These are phyloP conservation scores for Strobilomyces confusus DNA, from an alignment of 768 basidiomycete species.

Conservation along the genomic window DNA sequence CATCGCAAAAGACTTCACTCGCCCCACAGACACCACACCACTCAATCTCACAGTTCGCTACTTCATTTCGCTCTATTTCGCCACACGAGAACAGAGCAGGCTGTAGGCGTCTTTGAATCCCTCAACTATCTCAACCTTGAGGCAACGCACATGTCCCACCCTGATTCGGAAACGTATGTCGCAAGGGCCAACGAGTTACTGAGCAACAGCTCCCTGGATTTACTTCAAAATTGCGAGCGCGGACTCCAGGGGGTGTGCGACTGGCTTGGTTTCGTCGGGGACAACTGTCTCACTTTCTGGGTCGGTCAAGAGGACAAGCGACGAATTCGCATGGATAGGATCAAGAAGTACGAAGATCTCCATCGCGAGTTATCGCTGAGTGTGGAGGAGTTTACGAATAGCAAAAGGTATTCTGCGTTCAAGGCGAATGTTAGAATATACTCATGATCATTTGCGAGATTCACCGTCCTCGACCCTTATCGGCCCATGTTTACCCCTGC, in stretches of 20 bases:
- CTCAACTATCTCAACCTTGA: constrained; percentile 69
- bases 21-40: constrained; percentile 18
- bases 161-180: constrained; percentile 41
- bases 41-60: constrained; percentile 37
- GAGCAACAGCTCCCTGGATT: constrained; percentile 47
- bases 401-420: constrained; percentile 43
- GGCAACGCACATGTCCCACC: constrained; percentile 48
- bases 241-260: constrained; percentile 39
- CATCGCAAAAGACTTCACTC: constrained; percentile 11
- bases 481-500: constrained; percentile 42
- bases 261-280: constrained; percentile 47
- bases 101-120: constrained; percentile 72
- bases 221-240: constrained; percentile 42
- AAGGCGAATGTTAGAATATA: background rate
- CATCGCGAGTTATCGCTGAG: constrained; percentile 33
- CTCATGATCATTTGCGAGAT: constrained; percentile 30
- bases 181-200: constrained; percentile 43
- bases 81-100: constrained; percentile 39
- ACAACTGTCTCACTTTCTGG: constrained; percentile 38
- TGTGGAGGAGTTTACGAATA: constrained; percentile 45
- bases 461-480: constrained; percentile 58
- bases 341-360: constrained; percentile 37
- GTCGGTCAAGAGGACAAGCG: constrained; percentile 28
- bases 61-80: constrained; percentile 36
- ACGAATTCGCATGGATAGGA: constrained; percentile 28